Percentiles rank a stretch among this genome's conserved stretches.
phyloP scores from a whole-genome alignment of 257 asterid species.

The Thymus mandschuricus region DNA sequence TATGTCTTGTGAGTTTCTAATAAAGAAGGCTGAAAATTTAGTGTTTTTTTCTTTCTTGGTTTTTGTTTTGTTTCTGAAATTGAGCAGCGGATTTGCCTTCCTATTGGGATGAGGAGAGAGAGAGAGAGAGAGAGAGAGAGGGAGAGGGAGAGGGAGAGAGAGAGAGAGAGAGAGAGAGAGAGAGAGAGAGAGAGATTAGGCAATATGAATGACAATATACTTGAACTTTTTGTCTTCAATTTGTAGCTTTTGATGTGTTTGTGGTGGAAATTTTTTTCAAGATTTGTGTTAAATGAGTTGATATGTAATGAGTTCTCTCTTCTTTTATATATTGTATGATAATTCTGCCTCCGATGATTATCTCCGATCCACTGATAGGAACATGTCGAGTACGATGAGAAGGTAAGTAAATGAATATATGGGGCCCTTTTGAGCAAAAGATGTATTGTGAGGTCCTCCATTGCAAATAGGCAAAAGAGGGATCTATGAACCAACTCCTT shows the following conservation, averaged over 20 bases:
- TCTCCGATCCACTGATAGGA: too few relatives aligned
- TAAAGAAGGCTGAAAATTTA: conserved; percentile 40
- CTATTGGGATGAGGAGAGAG: not conserved
- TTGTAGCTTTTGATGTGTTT: not conserved
- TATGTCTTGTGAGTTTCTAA: conserved; percentile 40
- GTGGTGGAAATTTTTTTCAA: too few relatives aligned
- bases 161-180: too few relatives aligned
- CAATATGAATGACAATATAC: not conserved
- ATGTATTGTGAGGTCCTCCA: not conserved
- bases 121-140: not conserved
- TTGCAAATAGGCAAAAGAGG: not conserved
- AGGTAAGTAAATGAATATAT: too few relatives aligned
- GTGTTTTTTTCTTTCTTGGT: conserved; percentile 11
- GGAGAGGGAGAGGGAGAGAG: too few relatives aligned
- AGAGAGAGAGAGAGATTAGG: not conserved
- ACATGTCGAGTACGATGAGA: too few relatives aligned
- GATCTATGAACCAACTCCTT: conserved; percentile 21
- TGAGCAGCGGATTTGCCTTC: conserved; percentile 29
- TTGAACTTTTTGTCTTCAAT: not conserved
- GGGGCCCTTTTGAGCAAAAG: too few relatives aligned
- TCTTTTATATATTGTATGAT: not conserved
- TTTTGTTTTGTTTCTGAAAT: conserved; percentile 24
- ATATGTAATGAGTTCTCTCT: not conserved
- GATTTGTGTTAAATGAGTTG: not conserved
- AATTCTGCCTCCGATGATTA: too few relatives aligned